Conservation (phyloP, 179 eudicot genomes). For the Corrigiola litoralis region DNA sequence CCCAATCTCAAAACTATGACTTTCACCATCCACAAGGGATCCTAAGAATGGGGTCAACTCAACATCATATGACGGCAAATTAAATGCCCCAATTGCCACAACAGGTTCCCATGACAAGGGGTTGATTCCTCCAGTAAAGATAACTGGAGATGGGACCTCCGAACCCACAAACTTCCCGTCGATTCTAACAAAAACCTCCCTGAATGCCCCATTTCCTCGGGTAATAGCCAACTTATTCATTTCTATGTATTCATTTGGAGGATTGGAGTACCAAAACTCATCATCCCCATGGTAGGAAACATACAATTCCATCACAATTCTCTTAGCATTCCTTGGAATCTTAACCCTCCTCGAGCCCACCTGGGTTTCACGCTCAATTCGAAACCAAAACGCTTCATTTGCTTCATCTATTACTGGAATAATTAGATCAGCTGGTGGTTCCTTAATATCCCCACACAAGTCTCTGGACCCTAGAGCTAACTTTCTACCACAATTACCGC, state of each 20-base stretch:
- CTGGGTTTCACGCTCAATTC: slow-evolving; percentile 44
- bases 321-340: slow-evolving; percentile 53
- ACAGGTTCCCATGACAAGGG: slow-evolving; percentile 88
- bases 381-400: slow-evolving; percentile 60
- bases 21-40: slow-evolving; percentile 51
- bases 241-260: slow-evolving; percentile 55
- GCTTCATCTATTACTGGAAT: slow-evolving; percentile 47
- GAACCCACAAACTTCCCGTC: slow-evolving; percentile 59
- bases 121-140: slow-evolving; percentile 83
- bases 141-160: slow-evolving; percentile 73
- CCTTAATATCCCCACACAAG: slow-evolving; percentile 17
- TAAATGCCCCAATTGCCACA: slow-evolving; percentile 77
- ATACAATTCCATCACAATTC: slow-evolving; percentile 64
- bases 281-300: slow-evolving; percentile 86
- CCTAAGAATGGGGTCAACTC: slow-evolving; percentile 75
- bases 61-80: slow-evolving; percentile 74
- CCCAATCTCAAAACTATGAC: slow-evolving; percentile 53
- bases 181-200: slow-evolving; percentile 64
- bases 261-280: slow-evolving; percentile 93
- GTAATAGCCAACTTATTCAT: slow-evolving; percentile 41
- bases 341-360: slow-evolving; percentile 23
- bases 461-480: slow-evolving; percentile 27
- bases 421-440: slow-evolving; percentile 82
- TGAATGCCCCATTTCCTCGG: slow-evolving; percentile 63
- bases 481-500: slow-evolving; percentile 19